Evolutionary conservation across 2,329 filamentous ascomycete species (phyloP).

Genomic region (Fusarium bactridioides): DNA sequence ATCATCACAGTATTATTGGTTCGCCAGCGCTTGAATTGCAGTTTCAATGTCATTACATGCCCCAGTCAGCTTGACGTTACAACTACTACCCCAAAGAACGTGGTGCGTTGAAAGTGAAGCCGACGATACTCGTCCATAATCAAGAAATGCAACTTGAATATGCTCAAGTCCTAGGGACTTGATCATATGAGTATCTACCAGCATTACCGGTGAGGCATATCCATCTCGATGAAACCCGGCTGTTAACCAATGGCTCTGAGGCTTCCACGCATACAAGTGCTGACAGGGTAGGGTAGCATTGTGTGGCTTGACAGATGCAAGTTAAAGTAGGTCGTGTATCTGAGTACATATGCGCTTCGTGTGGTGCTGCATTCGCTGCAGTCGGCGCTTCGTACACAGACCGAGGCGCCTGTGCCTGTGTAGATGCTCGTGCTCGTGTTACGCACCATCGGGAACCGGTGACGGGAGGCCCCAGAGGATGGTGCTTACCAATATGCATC

Average conservation of each 20-base stretch:
- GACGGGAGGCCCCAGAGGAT: neutral
- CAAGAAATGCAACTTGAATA: neutral
- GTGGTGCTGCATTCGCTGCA: neutral
- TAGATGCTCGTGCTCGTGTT: conserved; percentile 6
- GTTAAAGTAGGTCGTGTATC: conserved; percentile 13
- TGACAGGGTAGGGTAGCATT: conserved; percentile 22
- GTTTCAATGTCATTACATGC: neutral
- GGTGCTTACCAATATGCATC: neutral
- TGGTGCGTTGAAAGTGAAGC: neutral
- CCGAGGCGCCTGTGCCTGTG: conserved; percentile 10
- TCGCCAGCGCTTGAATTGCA: neutral
- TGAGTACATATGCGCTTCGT: neutral
- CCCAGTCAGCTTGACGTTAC: neutral
- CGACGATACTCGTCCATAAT: conserved; percentile 7
- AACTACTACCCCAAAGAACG: neutral
- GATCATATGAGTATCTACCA: conserved; percentile 15
- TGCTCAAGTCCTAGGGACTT: conserved; percentile 2
- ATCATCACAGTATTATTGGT: neutral
- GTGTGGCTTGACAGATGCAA: conserved; percentile 25
- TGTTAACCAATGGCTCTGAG: conserved; percentile 12
- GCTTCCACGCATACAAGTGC: conserved; percentile 13
- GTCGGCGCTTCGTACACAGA: conserved; percentile 9
- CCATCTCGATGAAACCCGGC: conserved; percentile 2
- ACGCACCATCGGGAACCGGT: conserved; percentile 26
- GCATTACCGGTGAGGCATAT: conserved; percentile 24